These are phyloP conservation scores for Pyrrhoderma noxium DNA, from an alignment of 1,284 basidiomycete species.

Conservation along the genomic window DNA sequence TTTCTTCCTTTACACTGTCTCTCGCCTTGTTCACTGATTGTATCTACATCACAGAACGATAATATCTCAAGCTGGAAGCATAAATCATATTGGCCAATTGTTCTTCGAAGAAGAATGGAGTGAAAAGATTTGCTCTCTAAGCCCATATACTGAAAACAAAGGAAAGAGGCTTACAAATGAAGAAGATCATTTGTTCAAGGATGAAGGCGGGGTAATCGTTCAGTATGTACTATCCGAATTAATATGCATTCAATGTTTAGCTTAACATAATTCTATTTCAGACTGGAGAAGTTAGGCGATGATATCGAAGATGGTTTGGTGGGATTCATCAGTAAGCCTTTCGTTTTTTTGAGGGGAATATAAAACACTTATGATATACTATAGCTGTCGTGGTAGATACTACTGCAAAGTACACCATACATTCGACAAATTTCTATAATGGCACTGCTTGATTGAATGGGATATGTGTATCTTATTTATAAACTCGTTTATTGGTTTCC, in stretches of 20 bases:
- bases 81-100: conserved; percentile 55
- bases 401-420: conserved; percentile 12
- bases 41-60: conserved; percentile 25
- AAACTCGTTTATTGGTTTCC: no score
- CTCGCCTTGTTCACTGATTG: conserved; percentile 10
- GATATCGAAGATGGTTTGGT: conserved; percentile 10
- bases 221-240: conserved; percentile 20
- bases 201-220: conserved; percentile 26
- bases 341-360: not conserved
- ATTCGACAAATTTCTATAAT: conserved; percentile 13
- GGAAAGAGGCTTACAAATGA: conserved; percentile 24
- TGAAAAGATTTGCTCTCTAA: conserved; percentile 27
- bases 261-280: not conserved
- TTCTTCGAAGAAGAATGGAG: conserved; percentile 60
- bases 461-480: no score
- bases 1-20: conserved; percentile 21
- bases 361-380: not conserved
- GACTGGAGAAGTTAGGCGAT: conserved; percentile 10
- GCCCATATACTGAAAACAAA: conserved; percentile 25
- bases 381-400: conserved; percentile 15
- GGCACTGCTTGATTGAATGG: not conserved
- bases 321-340: conserved; percentile 16
- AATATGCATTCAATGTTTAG: not conserved
- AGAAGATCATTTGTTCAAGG: conserved; percentile 24
- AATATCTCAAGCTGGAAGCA: conserved; percentile 35